Evolutionary conservation across 2,329 filamentous ascomycete species (phyloP), one percentile per base, ranked within the genome.

Genomic region (Colletotrichum neosansevieriae): DNA sequence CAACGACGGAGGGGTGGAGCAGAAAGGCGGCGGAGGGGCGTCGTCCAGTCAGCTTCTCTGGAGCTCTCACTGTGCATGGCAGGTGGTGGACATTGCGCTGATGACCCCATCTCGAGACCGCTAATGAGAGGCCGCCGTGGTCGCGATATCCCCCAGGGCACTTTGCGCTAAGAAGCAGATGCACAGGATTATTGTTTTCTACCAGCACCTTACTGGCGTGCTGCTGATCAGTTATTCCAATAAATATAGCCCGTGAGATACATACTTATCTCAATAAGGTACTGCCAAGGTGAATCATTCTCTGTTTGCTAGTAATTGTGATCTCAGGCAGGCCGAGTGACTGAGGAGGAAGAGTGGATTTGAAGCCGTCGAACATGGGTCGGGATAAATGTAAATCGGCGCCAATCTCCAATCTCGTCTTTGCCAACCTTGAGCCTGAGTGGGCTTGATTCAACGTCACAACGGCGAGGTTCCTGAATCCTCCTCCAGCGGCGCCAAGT

Each of bases 391-490:
- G 15, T 59, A 54, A 68, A 68, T 68, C 66, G 66, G 66, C 66
- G 56, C 61, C 66, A 69, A 69, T 69, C 21, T n/a, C n/a, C n/a
- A n/a, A n/a, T n/a, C 66, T 69, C 56, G 40, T 56, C 49, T 59
- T 68, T 59, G 54, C 61, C 61, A 58, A 65, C 65, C 51, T 51
- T 59, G 54, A 21, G 17, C 29, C 40, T 29, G 42, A 67, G 59
- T 64, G 64, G 65, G 65, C 60, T 68, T 68, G 65, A 68, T 68
- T 68, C 65, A 63, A 68, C 65, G 65, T 69, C 66, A 69, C 61
- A 66, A 57, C 57, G 57, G 57, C 17, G 42, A 57, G 42, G 40
- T 47, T 63, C 38, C 60, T 38, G 47, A 50, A 29, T 50, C 47
- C 47, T 50, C 47, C 21, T 50, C 6, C 7, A 29, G 29, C 29